Percentiles rank a stretch among this genome's conserved stretches.
These are phyloP conservation scores for Hemileccinum impolitum DNA, from an alignment of 768 basidiomycete genomes.

Conservation along the genomic window DNA sequence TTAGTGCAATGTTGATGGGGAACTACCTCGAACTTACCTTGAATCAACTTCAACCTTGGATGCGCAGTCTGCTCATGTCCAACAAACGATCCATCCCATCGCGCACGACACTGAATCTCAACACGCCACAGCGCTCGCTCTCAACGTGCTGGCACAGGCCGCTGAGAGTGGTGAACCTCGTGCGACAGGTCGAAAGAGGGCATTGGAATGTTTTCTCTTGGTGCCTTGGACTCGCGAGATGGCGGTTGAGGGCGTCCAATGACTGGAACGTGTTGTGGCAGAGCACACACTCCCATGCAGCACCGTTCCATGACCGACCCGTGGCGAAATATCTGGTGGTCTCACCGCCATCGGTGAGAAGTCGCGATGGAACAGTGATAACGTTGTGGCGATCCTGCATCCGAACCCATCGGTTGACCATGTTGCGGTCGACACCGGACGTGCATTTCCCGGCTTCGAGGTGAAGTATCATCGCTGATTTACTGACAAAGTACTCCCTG, in stretches of 20 bases:
- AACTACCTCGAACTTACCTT: too few relatives aligned
- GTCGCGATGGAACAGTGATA: constrained; percentile 55
- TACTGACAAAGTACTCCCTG: constrained; percentile 44
- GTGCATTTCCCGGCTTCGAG: constrained; percentile 58
- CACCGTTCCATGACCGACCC: constrained; percentile 39
- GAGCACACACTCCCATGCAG: constrained; percentile 59
- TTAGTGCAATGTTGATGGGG: background rate
- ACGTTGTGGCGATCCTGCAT: constrained; percentile 42
- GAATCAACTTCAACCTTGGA: too few relatives aligned
- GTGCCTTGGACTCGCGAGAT: constrained; percentile 62
- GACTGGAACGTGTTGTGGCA: constrained; percentile 45
- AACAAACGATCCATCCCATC: constrained; percentile 37
- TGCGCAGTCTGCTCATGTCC: constrained; percentile 15
- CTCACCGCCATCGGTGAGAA: constrained; percentile 36
- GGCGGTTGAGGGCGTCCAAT: constrained; percentile 52
- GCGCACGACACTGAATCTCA: constrained; percentile 42
- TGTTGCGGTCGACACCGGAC: constrained; percentile 44
- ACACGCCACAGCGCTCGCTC: too few relatives aligned
- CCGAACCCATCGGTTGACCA: constrained; percentile 36
- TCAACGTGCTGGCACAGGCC: constrained; percentile 36
- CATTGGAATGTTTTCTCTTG: constrained; percentile 52
- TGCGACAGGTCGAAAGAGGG: constrained; percentile 43
- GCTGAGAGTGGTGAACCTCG: constrained; percentile 50
- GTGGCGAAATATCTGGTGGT: constrained; percentile 28
- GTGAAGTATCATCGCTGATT: constrained; percentile 56